Base-by-base conservation (phyloP, 805 yeast species). In the Saccharomycopsis malanga region DNA sequence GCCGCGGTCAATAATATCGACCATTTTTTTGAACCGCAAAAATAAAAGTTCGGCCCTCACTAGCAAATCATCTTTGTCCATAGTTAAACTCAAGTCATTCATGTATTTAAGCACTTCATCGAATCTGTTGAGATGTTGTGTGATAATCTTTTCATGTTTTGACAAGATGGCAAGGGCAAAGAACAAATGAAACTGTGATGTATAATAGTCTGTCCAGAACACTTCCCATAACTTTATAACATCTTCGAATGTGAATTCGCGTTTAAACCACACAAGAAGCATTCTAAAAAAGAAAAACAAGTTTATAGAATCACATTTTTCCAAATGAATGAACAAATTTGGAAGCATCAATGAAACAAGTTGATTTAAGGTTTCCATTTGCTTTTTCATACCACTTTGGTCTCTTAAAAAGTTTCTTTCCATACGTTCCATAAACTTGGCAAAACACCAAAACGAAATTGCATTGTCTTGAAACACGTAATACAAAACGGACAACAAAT, bases 221-320 rank as follows among this genome's bases (percentile, higher is more conserved):
- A 84, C 79, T 59, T 91, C 98, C 98, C 98, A 91, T n/a, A 91
- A 70, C 24, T 75, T 69, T 59, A 84, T 66, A 1, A 87, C 84
- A 46, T 86, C 86, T 41, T 76, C 76, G 75, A 91, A 85, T 23
- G 73, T 74, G 53, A 93, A 82, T 59, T 93, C 98, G 42, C 98
- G 76, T 62, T 93, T 93, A 61, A 76, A 93, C 96, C 96, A 89
- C 2, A 93, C 97, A 34, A 93, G 69, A 14, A 93, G 67, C 98
- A 93, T 91, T 51, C 98, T 71, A 70, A 93, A 93, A 57, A 89
- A 88, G 71, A 93, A 93, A 61, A 93, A 93, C 52, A 93, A 71
- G 60, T 93, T 89, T 25, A 81, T 84, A 2, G 96, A 82, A 55
- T 89, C 96, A 58, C 96, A 87, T 60, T 81, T 79, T 45, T 79